Base-by-base conservation (phyloP, 2,329 filamentous ascomycete species). In the Furcasterigmium sp. region DNA sequence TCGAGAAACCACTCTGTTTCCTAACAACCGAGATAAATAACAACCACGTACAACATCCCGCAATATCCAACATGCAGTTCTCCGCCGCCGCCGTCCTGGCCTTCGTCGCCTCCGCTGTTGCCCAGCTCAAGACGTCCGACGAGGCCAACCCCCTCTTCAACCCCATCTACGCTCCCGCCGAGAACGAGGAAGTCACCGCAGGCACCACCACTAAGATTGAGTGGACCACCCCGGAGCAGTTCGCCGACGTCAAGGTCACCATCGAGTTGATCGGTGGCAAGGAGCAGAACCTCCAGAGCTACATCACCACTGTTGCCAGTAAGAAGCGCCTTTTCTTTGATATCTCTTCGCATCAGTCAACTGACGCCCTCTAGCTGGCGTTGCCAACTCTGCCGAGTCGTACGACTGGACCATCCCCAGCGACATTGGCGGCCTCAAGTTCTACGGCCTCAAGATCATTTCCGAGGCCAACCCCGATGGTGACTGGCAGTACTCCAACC, bases 401-500 rank as follows among this genome's bases (percentile, higher is more conserved):
- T 82, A 65, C 67, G 51, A 47, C 46, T 84, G 80, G 80, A 49
- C 55, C 19, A 68, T 82, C 41, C 66, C 65, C 56, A 54, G 64
- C 46, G 49, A 56, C 21, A 67, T 76, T 21, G 73, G 71, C 48
- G 54, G 54, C 45, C 56, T 66, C 32, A 64, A 63, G 41, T 69
- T 70, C 55, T 84, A 83, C 62, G 80, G 80, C 51, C 65, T 84
- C 58, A 65, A 70, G 63, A 66, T 84, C 62, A 59, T 60, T 49
- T 67, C 72, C 28, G 70, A 75, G 52, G 62, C 60, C 50, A 57
- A 79, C 63, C 42, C 64, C 18, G 49, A 39, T 10, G 62, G 71
- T 56, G 46, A 50, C 48, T 79, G 77, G 72, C 78, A 84, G 71
- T 83, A 75, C 72, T 80, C 76, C 44, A 73, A 73, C 67, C 77